phyloP scores from a whole-genome alignment of 257 asterid species.

The Jasminum sambac region DNA sequence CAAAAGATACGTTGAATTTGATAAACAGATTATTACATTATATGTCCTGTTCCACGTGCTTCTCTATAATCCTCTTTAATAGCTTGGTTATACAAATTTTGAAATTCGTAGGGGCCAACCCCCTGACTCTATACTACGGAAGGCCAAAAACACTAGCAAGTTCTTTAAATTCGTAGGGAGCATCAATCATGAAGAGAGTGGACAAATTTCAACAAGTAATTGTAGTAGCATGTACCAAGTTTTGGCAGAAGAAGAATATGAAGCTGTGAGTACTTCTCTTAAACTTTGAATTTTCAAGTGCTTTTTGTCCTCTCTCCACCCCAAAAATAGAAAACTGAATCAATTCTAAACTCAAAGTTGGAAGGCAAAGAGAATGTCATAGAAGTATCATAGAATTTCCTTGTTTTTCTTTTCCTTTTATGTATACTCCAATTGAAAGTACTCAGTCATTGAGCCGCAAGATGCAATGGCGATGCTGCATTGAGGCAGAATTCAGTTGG shows the following conservation, averaged over 20 bases:
- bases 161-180: slow-evolving; percentile 86
- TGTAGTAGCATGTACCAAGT: slow-evolving; percentile 70
- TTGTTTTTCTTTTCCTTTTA: not conserved
- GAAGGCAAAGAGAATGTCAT: not conserved
- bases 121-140: slow-evolving; percentile 83
- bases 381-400: not conserved
- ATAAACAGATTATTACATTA: not conserved
- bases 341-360: no score
- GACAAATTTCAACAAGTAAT: slow-evolving; percentile 49
- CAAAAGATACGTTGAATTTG: not conserved
- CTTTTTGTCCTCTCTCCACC: slow-evolving; percentile 4
- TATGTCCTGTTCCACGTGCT: slow-evolving; percentile 25
- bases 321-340: no score
- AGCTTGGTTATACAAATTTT: slow-evolving; percentile 30
- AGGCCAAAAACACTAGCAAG: slow-evolving; percentile 86
- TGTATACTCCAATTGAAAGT: slow-evolving; percentile 9
- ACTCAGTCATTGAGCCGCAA: slow-evolving; percentile 12
- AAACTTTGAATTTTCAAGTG: slow-evolving; percentile 18
- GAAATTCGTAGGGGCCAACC: slow-evolving; percentile 75
- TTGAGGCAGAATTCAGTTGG: slow-evolving; percentile 14
- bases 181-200: slow-evolving; percentile 62
- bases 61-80: slow-evolving; percentile 33
- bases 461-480: slow-evolving; percentile 13
- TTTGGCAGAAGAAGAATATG: slow-evolving; percentile 88
- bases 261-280: slow-evolving; percentile 70